Base-by-base conservation (phyloP, 169 alveolate genomes). In the Plasmodium falciparum region DNA sequence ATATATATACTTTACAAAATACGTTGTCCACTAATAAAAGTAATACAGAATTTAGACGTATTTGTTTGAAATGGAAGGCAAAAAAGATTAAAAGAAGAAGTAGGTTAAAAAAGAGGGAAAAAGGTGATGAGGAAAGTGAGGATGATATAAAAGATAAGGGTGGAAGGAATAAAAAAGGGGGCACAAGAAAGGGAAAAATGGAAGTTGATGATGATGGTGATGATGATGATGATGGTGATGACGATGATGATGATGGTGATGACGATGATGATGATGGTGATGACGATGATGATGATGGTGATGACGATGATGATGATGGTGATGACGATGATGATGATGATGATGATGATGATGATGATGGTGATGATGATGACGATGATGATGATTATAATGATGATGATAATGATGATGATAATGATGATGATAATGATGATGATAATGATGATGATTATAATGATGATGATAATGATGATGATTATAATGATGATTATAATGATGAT, bases 61-160 rank as follows among this genome's bases (percentile, higher is more conserved):
- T 78, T 20, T 78, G 76, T 13, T 47, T 78, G n/a, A 78, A 67
- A 45, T 78, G 89, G 89, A 78, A 67, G 5, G 33, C 63, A 29
- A 78, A 78, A 45, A 78, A 78, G 58, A 59, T 29, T 39, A 78
- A 66, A 47, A 20, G 59, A 20, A 50, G 74, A 71, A 61, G 29
- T n/a, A 26, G 71, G 17, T 58, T 59, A 11, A 78, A 58, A 15
- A 70, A 59, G 22, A 73, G 24, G 22, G 61, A 26, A 47, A 54
- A 54, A 45, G 22, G n/a, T 47, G 39, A 49, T 9, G 61, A 62
- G 0, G 43, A 58, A 47, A 58, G 39, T 73, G 71, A 73, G 15
- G 86, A 29, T 47, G 9, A 71, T 29, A 22, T 50, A 15, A 50
- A 66, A 58, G 39, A 59, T 43, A 54, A 62, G 17, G 54, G 33